Base-by-base conservation (phyloP, 164 flowering plant species). In the Houttuynia cordata region DNA sequence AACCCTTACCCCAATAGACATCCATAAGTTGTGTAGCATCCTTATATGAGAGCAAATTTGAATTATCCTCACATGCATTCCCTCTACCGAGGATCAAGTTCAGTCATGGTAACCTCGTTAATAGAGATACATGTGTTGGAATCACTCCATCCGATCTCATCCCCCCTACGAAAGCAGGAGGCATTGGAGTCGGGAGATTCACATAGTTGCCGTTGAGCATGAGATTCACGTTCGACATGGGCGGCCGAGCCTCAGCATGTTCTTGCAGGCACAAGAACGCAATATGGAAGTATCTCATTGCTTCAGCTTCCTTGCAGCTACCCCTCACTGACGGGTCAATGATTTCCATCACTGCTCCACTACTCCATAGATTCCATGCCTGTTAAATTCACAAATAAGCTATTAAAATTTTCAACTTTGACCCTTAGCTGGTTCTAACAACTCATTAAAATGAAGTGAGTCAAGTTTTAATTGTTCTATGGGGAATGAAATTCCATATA, bases 241-340 rank as follows among this genome's bases (percentile, higher is more conserved):
- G 54, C 7, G 75, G 75, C 25, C 75, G 47, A 23, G 64, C 58
- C 5, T n/a, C 40, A 6, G 66, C 56, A 39, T 24, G 15, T 60
- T 67, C 77, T 70, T 66, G 74, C 8, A 72, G 70, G 14, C 80
- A 77, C 12, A 74, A 51, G 1, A 74, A 63, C 39, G 77, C 77
- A 13, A 77, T 49, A 17, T 77, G 78, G 22, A 77, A 69, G 62
- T 78, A 74, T 58, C 71, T 59, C 41, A 59, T 14, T 12, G 64
- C 72, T 62, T 67, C 70, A 51, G 15, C 12, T 0, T 53, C 13
- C 20, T 63, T 19, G 37, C 57, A 58, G 20, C 73, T 61, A 10
- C 57, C 60, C 7, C 34, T 21, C 12, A 74, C 23, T 7, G 59
- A 24, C 18, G 64, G n/a, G 30, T 74, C 77, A 64, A 64, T 18